phyloP scores from a whole-genome alignment of 2,329 filamentous ascomycete genomes.

The Botrytis aclada region DNA sequence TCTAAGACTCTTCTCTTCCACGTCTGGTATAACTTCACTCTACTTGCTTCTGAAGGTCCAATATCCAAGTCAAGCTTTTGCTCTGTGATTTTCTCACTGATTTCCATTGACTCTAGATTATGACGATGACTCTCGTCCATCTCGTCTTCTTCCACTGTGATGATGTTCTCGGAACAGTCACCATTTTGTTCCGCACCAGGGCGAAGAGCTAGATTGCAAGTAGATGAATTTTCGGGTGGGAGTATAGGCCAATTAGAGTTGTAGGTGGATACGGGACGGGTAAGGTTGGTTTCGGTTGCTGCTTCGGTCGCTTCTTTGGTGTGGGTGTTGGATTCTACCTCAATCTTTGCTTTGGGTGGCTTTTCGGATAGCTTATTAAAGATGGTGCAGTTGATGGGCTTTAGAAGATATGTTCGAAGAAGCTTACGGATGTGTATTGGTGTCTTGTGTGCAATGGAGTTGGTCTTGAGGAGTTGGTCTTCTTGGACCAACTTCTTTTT shows the following conservation, averaged over 20 bases:
- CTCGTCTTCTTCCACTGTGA: not conserved
- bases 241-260: not conserved
- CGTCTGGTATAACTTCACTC: not conserved
- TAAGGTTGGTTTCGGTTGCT: not conserved
- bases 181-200: rapidly evolving
- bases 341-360: not conserved
- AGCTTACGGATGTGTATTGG: not conserved
- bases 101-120: not conserved
- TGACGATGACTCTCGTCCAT: not conserved
- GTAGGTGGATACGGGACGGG: rapidly evolving
- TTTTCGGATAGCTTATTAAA: not conserved
- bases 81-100: not conserved
- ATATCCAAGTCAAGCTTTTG: too few relatives aligned
- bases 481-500: not conserved
- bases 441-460: not conserved
- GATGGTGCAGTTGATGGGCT: not conserved
- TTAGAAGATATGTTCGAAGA: not conserved
- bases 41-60: not conserved
- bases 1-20: not conserved
- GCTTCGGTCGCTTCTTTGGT: not conserved
- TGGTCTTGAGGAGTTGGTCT: not conserved
- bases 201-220: not conserved
- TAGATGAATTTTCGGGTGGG: not conserved
- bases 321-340: not conserved
- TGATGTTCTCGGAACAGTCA: too few relatives aligned